A percentile compares a stretch with the other conserved stretches of the same genome.
These are phyloP conservation scores for Vicia faba DNA, from an alignment of 306 rosid species.

Conservation along the genomic window DNA sequence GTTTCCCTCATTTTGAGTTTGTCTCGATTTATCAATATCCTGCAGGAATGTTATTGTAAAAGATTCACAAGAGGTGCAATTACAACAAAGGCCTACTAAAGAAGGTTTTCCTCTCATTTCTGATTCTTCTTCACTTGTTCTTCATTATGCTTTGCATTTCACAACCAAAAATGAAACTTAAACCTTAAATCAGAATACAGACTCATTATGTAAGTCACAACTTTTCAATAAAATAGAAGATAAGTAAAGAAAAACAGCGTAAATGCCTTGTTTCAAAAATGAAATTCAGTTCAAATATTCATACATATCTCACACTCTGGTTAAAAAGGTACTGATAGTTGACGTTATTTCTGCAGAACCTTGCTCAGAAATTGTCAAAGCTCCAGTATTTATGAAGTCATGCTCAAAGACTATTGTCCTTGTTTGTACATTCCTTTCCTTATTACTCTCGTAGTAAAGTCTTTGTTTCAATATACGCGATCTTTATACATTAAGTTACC, in stretches of 20 bases:
- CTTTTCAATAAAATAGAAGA: slow-evolving; percentile 7
- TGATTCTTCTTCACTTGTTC: slow-evolving; percentile 20
- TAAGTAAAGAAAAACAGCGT: background rate
- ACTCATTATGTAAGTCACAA: background rate
- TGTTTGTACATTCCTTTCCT: slow-evolving; percentile 97
- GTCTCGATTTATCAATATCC: slow-evolving; percentile 20
- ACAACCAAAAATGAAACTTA: slow-evolving; percentile 21
- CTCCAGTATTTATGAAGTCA: slow-evolving; percentile 53
- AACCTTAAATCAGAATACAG: slow-evolving; percentile 13
- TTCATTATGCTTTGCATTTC: slow-evolving; percentile 21
- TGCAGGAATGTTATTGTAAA: slow-evolving; percentile 69
- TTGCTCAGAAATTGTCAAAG: slow-evolving; percentile 52
- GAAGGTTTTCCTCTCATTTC: slow-evolving; percentile 57
- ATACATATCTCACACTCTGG: background rate
- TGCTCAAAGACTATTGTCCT: slow-evolving; percentile 78
- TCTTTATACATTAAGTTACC: slow-evolving; percentile 23
- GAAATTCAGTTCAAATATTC: slow-evolving; percentile 27
- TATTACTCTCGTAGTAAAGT: slow-evolving; percentile 41
- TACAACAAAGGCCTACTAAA: slow-evolving; percentile 55
- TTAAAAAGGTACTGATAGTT: slow-evolving; percentile 32
- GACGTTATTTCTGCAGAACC: slow-evolving; percentile 60
- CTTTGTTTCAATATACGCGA: slow-evolving; percentile 26
- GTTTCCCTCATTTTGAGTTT: background rate
- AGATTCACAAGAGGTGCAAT: slow-evolving; percentile 59
- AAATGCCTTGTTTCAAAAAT: slow-evolving; percentile 12